Percentiles rank a stretch among this genome's conserved stretches.
Conservation (phyloP, 805 yeast species). For the Saccharomyces cerevisiae region DNA sequence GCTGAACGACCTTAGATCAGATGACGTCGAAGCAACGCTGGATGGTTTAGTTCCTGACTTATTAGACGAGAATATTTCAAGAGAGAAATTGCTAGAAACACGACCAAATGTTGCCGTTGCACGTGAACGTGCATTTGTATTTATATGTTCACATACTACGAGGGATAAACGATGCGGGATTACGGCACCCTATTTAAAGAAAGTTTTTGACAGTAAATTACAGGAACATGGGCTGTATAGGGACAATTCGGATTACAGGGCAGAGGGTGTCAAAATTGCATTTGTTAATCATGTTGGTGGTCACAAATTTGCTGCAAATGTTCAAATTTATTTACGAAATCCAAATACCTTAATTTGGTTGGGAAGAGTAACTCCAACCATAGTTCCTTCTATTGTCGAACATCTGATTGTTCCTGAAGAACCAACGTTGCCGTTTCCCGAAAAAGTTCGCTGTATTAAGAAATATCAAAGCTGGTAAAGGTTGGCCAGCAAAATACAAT, state of each 20-base stretch:
- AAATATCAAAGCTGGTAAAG: slow-evolving; percentile 34
- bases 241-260: slow-evolving; percentile 66
- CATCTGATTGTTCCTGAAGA: slow-evolving; percentile 59
- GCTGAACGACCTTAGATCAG: slow-evolving; percentile 43
- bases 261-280: slow-evolving; percentile 64
- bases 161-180: slow-evolving; percentile 91
- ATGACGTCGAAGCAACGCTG: slow-evolving; percentile 39
- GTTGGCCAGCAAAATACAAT: not conserved
- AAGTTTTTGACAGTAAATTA: slow-evolving; percentile 63
- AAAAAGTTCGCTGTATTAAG: slow-evolving; percentile 43
- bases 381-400: slow-evolving; percentile 67
- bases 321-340: slow-evolving; percentile 56
- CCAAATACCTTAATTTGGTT: slow-evolving; percentile 63
- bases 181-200: slow-evolving; percentile 85
- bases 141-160: slow-evolving; percentile 82
- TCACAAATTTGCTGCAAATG: slow-evolving; percentile 89
- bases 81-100: slow-evolving; percentile 24
- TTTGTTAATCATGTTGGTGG: slow-evolving; percentile 90
- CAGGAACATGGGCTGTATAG: slow-evolving; percentile 65
- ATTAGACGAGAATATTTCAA: slow-evolving; percentile 20
- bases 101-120: slow-evolving; percentile 33
- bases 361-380: slow-evolving; percentile 75
- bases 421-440: slow-evolving; percentile 66
- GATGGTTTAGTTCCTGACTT: slow-evolving; percentile 37
- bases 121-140: slow-evolving; percentile 40